Evolutionary conservation across 2,329 filamentous ascomycete species (phyloP).

Genomic region (Chaetomiaceae sp.): DNA sequence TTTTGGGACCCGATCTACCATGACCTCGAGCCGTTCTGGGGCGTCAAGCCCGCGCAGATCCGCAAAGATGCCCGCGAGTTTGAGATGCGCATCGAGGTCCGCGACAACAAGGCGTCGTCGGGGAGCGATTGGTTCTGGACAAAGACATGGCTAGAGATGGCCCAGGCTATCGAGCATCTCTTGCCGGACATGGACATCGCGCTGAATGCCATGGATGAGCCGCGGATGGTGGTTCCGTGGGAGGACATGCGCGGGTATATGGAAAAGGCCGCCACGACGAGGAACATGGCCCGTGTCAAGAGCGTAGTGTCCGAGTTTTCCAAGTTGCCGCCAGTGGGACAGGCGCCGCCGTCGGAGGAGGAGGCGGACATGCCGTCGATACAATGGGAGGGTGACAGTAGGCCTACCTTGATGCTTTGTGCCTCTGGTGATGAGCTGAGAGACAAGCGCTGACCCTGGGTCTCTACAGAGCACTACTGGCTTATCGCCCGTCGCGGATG

Average conservation of each 20-base stretch:
- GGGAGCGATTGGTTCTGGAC: slow-evolving; percentile 55
- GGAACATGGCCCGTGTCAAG: slow-evolving; percentile 39
- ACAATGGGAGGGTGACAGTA: slow-evolving; percentile 45
- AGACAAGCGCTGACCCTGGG: not conserved
- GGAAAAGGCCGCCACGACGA: slow-evolving; percentile 45
- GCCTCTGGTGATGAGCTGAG: not conserved
- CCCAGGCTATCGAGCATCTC: slow-evolving; percentile 47
- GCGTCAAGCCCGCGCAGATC: slow-evolving; percentile 36
- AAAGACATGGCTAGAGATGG: slow-evolving; percentile 50
- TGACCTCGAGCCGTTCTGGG: slow-evolving; percentile 59
- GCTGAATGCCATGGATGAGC: slow-evolving; percentile 64
- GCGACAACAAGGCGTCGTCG: slow-evolving; percentile 47
- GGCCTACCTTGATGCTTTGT: slow-evolving; percentile 17
- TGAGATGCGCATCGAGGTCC: slow-evolving; percentile 58
- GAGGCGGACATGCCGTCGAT: slow-evolving; percentile 36
- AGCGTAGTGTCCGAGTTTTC: slow-evolving; percentile 43
- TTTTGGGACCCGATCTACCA: slow-evolving; percentile 62
- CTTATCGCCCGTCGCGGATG: slow-evolving; percentile 55
- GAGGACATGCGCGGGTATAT: slow-evolving; percentile 55
- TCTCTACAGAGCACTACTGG: slow-evolving; percentile 43
- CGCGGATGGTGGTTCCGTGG: slow-evolving; percentile 58
- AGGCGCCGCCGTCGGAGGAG: slow-evolving; percentile 32
- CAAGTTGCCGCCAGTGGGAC: slow-evolving; percentile 36
- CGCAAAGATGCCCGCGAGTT: slow-evolving; percentile 50
- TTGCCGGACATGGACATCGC: slow-evolving; percentile 65